Evolutionary conservation across 805 yeast genomes (phyloP).

Genomic region (Suhomyces faveliae): DNA sequence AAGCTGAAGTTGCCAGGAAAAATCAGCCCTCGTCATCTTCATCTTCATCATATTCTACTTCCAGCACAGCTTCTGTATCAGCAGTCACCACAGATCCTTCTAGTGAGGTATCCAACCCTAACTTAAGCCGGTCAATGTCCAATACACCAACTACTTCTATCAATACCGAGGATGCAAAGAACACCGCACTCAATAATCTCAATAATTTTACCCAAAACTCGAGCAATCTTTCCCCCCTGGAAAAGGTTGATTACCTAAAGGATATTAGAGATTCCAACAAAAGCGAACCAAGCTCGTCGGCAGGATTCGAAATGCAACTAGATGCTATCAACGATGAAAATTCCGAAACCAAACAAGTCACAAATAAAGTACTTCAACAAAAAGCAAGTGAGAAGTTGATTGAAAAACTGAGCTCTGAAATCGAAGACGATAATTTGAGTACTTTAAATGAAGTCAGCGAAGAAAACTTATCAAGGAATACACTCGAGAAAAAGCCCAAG

Average conservation of each 20-base stretch:
- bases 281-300: background rate
- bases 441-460: conserved; percentile 7
- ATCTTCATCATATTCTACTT: conserved; percentile 3
- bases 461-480: conserved; percentile 5
- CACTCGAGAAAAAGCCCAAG: background rate
- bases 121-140: conserved; percentile 21
- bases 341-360: background rate
- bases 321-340: background rate
- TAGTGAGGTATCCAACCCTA: conserved; percentile 15
- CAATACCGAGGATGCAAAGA: conserved; percentile 13
- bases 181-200: background rate
- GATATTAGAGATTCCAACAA: background rate
- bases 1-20: background rate
- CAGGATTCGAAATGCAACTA: background rate
- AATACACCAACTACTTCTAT: conserved; percentile 36
- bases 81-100: conserved; percentile 6
- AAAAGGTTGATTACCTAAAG: background rate
- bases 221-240: conserved; percentile 1
- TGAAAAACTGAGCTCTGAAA: background rate
- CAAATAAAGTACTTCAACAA: background rate
- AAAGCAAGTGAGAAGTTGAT: background rate
- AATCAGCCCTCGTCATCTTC: background rate
- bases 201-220: background rate
- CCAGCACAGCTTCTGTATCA: conserved; percentile 9
- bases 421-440: conserved; percentile 3